These are phyloP conservation scores for Penicillium psychrofluorescens DNA, from an alignment of 495 filamentous ascomycete genomes.

Conservation along the genomic window DNA sequence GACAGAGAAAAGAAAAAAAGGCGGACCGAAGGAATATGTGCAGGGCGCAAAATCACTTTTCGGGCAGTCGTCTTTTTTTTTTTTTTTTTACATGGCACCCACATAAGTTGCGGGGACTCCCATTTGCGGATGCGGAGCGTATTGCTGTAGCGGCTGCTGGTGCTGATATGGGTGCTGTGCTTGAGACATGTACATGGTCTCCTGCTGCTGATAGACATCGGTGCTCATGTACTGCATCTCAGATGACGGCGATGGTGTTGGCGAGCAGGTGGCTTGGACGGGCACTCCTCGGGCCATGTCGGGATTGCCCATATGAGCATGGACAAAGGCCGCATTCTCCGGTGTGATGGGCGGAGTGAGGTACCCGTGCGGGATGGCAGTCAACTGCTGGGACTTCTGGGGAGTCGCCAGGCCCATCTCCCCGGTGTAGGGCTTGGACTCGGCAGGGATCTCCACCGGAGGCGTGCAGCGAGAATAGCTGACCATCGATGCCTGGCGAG, in stretches of 20 bases:
- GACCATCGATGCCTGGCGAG: constrained; percentile 69
- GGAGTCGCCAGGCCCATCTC: constrained; percentile 67
- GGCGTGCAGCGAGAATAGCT: constrained; percentile 64
- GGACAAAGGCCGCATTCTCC: constrained; percentile 58
- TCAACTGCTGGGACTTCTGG: constrained; percentile 64
- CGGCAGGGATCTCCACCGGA: constrained; percentile 52
- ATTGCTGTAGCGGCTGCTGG: constrained; percentile 21
- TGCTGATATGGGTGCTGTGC: too few relatives aligned
- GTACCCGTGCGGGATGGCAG: constrained; percentile 68
- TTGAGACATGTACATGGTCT: constrained; percentile 24
- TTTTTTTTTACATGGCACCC: constrained; percentile 17
- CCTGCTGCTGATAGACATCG: constrained; percentile 32
- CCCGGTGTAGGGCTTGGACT: constrained; percentile 45
- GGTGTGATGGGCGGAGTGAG: constrained; percentile 95
- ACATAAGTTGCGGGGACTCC: constrained; percentile 28
- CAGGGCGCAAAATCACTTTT: constrained; percentile 19
- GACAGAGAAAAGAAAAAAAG: constrained; percentile 2
- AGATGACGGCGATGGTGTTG: constrained; percentile 31
- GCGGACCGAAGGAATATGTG: constrained; percentile 16
- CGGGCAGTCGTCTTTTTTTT: constrained; percentile 7
- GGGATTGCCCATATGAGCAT: constrained; percentile 21
- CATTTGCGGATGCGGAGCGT: constrained; percentile 28
- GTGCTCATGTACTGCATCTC: constrained; percentile 34
- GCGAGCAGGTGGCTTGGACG: constrained; percentile 24
- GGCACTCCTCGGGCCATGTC: constrained; percentile 19